Evolutionary conservation across 768 basidiomycete species (phyloP).

Genomic region (Leccinum longicurvipes): DNA sequence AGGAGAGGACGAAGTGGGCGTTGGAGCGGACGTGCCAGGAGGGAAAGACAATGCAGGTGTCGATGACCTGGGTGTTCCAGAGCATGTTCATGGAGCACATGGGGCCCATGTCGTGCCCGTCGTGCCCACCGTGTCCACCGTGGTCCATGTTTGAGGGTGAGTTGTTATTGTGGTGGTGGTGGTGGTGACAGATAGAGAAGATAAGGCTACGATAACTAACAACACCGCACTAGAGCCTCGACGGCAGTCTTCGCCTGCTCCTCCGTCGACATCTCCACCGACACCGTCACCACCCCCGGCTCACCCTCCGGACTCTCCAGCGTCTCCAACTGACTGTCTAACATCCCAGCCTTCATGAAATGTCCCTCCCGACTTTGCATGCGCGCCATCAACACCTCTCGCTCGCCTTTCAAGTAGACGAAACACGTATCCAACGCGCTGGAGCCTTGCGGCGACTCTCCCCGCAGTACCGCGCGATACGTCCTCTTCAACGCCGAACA

Average conservation of each 20-base stretch:
- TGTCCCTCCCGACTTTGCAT: slow-evolving; percentile 67
- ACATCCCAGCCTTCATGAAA: slow-evolving; percentile 82
- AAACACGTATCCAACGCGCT: slow-evolving; percentile 61
- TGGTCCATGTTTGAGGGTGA: slow-evolving; percentile 35
- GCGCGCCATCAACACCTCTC: slow-evolving; percentile 54
- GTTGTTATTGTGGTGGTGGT: background rate
- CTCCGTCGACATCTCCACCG: slow-evolving; percentile 48
- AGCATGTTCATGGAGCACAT: slow-evolving; percentile 80
- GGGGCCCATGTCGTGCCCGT: slow-evolving; percentile 44
- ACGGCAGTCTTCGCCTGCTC: slow-evolving; percentile 50
- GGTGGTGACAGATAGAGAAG: background rate
- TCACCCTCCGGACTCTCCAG: slow-evolving; percentile 70
- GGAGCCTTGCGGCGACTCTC: background rate
- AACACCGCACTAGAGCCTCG: too few species aligned
- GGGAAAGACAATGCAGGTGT: slow-evolving; percentile 79
- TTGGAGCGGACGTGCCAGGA: slow-evolving; percentile 70
- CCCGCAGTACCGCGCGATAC: slow-evolving; percentile 83
- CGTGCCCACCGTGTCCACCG: slow-evolving; percentile 36
- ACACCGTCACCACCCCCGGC: slow-evolving; percentile 63
- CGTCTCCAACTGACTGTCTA: slow-evolving; percentile 72
- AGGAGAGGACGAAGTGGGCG: slow-evolving; percentile 59
- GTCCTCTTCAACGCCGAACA: slow-evolving; percentile 81
- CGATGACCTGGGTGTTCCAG: slow-evolving; percentile 77
- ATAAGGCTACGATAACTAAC: background rate
- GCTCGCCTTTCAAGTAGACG: slow-evolving; percentile 69